A percentile compares a stretch with the other conserved stretches of the same genome.
Conservation (phyloP, 2,329 filamentous ascomycete genomes). For the Diaporthe batatas region DNA sequence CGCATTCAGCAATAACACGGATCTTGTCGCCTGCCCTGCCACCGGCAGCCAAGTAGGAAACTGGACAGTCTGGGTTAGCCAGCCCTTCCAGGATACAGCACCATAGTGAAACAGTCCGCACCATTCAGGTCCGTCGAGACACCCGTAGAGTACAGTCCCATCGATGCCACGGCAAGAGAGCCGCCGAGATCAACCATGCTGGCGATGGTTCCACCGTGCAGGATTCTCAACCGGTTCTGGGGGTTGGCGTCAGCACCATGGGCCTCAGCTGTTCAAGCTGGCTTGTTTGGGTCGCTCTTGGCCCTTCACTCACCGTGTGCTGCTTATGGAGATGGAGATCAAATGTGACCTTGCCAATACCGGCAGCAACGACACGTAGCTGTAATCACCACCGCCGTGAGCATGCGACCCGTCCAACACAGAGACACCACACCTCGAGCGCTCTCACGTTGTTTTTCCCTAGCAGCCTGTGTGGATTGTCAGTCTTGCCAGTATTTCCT, state of each 20-base stretch:
- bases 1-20: slow-evolving; percentile 68
- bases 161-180: slow-evolving; percentile 75
- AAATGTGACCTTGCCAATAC: slow-evolving; percentile 78
- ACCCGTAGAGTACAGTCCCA: slow-evolving; percentile 72
- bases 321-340: slow-evolving; percentile 81
- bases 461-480: slow-evolving; percentile 34
- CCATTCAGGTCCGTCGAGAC: slow-evolving; percentile 76
- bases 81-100: not conserved
- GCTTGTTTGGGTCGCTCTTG: not conserved
- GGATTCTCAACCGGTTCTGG: slow-evolving; percentile 82
- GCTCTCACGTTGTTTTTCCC: slow-evolving; percentile 37
- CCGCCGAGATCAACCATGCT: slow-evolving; percentile 79
- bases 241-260: slow-evolving; percentile 5
- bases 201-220: slow-evolving; percentile 84
- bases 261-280: not conserved
- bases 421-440: not conserved
- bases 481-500: not conserved
- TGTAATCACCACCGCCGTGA: slow-evolving; percentile 50
- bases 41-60: slow-evolving; percentile 73
- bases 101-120: slow-evolving; percentile 46
- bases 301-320: slow-evolving; percentile 76
- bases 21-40: slow-evolving; percentile 70
- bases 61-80: slow-evolving; percentile 52
- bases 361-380: slow-evolving; percentile 76
- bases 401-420: not conserved